A percentile compares a stretch with the other conserved stretches of the same genome.
phyloP scores from a whole-genome alignment of 352 stramenopile species.

The Peronospora belbahrii region DNA sequence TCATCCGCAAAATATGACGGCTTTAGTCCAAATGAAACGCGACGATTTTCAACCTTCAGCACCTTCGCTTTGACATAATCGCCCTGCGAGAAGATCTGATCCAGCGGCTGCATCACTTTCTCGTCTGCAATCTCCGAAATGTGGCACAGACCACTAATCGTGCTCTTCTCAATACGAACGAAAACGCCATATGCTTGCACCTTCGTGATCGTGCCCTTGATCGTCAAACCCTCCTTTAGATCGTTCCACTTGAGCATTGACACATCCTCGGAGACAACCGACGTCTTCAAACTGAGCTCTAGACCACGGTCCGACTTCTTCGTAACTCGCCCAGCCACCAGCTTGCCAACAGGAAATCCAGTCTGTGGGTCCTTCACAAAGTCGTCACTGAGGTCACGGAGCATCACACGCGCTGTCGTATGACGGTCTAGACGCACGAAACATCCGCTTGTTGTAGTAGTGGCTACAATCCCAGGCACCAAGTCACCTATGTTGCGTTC shows the following conservation, averaged over 20 bases:
- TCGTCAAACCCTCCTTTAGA: constrained; percentile 84
- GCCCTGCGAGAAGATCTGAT: constrained; percentile 90
- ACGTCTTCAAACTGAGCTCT: constrained; percentile 92
- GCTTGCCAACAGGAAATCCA: constrained; percentile 87
- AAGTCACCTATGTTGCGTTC: constrained; percentile 71
- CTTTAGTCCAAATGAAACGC: constrained; percentile 94
- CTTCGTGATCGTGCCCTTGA: constrained; percentile 93
- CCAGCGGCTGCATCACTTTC: constrained; percentile 88
- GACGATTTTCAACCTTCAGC: constrained; percentile 89
- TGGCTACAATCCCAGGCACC: constrained; percentile 86
- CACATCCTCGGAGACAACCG: constrained; percentile 86
- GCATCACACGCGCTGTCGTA: constrained; percentile 85
- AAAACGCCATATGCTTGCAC: constrained; percentile 95
- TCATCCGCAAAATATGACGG: constrained; percentile 94
- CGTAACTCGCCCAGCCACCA: constrained; percentile 93
- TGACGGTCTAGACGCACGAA: constrained; percentile 89
- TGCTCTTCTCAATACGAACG: constrained; percentile 92
- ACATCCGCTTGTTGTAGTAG: constrained; percentile 89
- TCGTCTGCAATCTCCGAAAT: constrained; percentile 94
- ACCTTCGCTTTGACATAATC: constrained; percentile 97
- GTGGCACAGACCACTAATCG: constrained; percentile 92
- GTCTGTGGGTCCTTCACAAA: constrained; percentile 89
- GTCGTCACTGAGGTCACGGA: constrained; percentile 93
- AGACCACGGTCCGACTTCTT: constrained; percentile 73
- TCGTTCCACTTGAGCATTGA: constrained; percentile 84